Base-by-base conservation (phyloP, 176 grass and related monocot genomes). In the Aegilops bicornis region DNA sequence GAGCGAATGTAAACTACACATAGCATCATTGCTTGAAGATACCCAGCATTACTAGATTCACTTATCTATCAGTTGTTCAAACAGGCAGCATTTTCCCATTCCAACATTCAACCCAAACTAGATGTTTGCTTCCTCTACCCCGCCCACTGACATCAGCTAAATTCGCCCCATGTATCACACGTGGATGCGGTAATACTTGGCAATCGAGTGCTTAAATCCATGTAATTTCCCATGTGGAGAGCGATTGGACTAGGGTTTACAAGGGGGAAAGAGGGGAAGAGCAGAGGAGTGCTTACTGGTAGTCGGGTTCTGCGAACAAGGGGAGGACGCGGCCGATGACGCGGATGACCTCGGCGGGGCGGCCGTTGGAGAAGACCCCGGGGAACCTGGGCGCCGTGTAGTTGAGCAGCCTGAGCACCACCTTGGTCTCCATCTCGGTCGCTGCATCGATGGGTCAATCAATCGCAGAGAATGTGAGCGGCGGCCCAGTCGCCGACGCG, bases 341-440 rank as follows among this genome's bases (percentile, higher is more conserved):
- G 48, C 88, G 83, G 52, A 98, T 82, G 64, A 98, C 90, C 70
- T 92, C 93, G 12, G 90, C 88, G 47, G 96, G 90, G 31, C 88
- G 43, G 7, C 96, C 93, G 31, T 98, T 79, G 89, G 86, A 98
- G 88, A 98, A 91, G 62, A 95, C 93, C 84, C 96, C 91, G 32
- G 96, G 96, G 64, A 91, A 89, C 61, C 93, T 86, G 63, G 77
- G 91, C 20, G 96, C 96, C 39, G 90, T 95, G 79, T 88, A 78
- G n/a, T 79, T 85, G 64, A 98, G 91, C 78, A 98, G 90, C 79
- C 79, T 92, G 2, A 98, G 93, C 63, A 98, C 88, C 16, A 93
- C 96, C 19, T 77, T 91, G 50, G 89, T 87, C 42, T 98, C 93
- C 83, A 88, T 91, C 76, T 87, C 90, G 85, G 87, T 91, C 4